Conservation (phyloP, 2,329 filamentous ascomycete species). For the Aaosphaeria arxii region DNA sequence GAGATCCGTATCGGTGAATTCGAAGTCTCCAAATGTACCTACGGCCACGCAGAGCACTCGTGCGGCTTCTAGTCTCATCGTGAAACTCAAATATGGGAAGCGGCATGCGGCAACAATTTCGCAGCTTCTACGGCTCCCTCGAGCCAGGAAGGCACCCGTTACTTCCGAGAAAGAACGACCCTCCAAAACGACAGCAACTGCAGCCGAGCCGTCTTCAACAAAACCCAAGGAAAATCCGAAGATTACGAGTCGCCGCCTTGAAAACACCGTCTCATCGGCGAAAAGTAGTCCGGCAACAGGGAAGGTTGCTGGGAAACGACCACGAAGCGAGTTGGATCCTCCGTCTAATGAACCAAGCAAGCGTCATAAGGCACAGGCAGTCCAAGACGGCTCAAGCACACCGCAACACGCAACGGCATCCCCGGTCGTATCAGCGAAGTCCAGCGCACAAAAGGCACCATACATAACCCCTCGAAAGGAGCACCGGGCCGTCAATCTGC, state of each 20-base stretch:
- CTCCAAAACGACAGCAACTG: neutral
- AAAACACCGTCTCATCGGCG: constrained; percentile 10
- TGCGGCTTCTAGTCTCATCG: constrained; percentile 33
- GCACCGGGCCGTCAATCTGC: constrained; percentile 31
- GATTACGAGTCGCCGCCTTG: constrained; percentile 19
- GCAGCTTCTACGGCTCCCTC: constrained; percentile 29
- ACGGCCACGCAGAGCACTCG: constrained; percentile 10
- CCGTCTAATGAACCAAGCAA: constrained; percentile 24
- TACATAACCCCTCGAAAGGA: constrained; percentile 37
- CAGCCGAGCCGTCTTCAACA: constrained; percentile 12
- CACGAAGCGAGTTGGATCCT: constrained; percentile 28
- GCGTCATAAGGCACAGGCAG: constrained; percentile 27
- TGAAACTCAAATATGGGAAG: constrained; percentile 53
- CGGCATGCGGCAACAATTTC: constrained; percentile 48
- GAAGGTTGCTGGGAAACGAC: constrained; percentile 32
- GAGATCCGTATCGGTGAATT: constrained; percentile 23
- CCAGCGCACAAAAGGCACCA: constrained; percentile 28
- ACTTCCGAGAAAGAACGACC: constrained; percentile 22
- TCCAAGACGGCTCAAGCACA: constrained; percentile 30
- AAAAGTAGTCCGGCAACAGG: constrained; percentile 7
- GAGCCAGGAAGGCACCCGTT: constrained; percentile 13
- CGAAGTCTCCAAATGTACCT: constrained; percentile 19
- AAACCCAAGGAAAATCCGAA: constrained; percentile 28
- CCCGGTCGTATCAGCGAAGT: constrained; percentile 24
- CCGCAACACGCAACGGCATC: constrained; percentile 27